Conservation (phyloP, 129 eudicot genomes). For the Rutidosis leptorrhynchoides region DNA sequence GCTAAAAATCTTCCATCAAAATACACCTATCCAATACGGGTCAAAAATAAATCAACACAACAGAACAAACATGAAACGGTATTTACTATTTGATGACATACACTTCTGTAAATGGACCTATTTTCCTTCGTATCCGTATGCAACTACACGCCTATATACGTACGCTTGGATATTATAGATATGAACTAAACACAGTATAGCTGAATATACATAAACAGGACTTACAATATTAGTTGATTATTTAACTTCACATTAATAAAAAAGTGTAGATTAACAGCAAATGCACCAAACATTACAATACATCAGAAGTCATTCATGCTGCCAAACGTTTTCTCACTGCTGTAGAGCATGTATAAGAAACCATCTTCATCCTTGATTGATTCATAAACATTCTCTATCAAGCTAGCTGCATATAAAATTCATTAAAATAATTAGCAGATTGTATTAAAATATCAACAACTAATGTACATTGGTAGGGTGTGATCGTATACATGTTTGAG, state of each 20-base stretch:
- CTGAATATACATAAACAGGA: background rate
- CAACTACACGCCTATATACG: too few species aligned
- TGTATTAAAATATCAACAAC: background rate
- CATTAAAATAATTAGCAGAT: background rate
- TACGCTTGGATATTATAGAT: background rate
- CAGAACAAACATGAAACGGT: too few species aligned
- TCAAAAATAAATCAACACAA: too few species aligned
- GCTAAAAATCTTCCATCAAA: too few species aligned
- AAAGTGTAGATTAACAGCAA: constrained; percentile 21
- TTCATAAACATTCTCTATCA: constrained; percentile 73
- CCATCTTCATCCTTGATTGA: constrained; percentile 78
- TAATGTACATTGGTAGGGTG: constrained; percentile 20
- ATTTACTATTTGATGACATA: too few species aligned
- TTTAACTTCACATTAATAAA: constrained; percentile 10
- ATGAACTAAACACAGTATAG: background rate
- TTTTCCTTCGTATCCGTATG: too few species aligned
- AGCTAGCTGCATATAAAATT: constrained; percentile 53
- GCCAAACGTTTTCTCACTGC: constrained; percentile 83
- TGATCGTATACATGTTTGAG: constrained; percentile 89
- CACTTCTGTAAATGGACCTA: too few species aligned
- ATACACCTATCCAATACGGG: too few species aligned
- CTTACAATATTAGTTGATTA: background rate
- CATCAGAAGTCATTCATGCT: background rate
- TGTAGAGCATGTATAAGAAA: constrained; percentile 18
- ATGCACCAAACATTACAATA: background rate